Base-by-base conservation (phyloP, 1,139 yeast species). In the Meyerozyma carpophila region DNA sequence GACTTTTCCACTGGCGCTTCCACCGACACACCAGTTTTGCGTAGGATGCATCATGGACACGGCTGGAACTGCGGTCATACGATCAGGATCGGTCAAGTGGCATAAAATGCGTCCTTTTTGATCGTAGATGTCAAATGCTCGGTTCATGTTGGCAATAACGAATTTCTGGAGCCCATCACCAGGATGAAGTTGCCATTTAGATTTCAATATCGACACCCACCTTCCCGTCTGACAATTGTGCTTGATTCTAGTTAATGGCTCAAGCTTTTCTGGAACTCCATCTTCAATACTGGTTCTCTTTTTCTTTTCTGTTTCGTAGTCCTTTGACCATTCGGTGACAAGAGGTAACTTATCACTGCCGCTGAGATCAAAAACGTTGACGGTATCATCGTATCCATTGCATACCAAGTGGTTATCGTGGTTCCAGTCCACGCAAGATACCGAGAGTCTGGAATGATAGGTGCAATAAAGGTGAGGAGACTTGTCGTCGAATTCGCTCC, bases 181-280 rank as follows among this genome's bases (percentile, higher is more conserved):
- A 0, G 95, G 95, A 14, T 68, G 59, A 2, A 60, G 54, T 47
- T 88, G 96, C 94, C 97, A 93, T 55, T 81, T 76, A 0, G 96
- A 81, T 55, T 90, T 89, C 44, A 93, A 68, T 42, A 93, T 91
- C 1, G 96, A 84, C 1, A 93, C 96, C 98, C 98, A 93, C 49
- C 96, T 70, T 0, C 98, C 98, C 0, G 96, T 85, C 61, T 91
- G 96, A 65, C 98, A 93, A 56, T 91, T 91, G 61, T 93, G 98
- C 48, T 77, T 79, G 42, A 93, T 72, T 9, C 79, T 79, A 26
- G 78, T 74, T 32, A 74, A 59, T 0, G 96, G 94, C 10, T 55
- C 58, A 27, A 89, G 55, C 44, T 63, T 66, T 10, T 55, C 51
- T 0, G 68, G 66, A 10, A 63, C 50, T n/a, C 44, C 49, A 9